Evolutionary conservation across 495 filamentous ascomycete species (phyloP).

Genomic region (Extremus antarcticus): DNA sequence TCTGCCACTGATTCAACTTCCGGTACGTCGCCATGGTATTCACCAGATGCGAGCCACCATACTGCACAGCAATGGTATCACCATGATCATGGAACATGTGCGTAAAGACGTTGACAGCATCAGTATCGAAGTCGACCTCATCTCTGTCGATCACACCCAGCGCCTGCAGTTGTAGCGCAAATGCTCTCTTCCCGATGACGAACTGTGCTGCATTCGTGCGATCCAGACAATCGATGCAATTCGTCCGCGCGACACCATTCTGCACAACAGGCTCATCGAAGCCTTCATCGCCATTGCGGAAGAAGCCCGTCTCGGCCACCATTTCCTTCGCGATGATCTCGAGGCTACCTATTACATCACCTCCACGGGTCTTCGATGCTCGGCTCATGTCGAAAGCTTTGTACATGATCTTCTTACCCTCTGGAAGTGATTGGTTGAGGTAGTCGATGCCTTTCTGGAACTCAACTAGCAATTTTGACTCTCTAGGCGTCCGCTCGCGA

Average conservation of each 20-base stretch:
- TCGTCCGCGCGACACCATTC: constrained; percentile 87
- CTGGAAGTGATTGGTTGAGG: constrained; percentile 86
- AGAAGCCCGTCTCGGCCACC: constrained; percentile 76
- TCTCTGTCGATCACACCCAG: constrained; percentile 75
- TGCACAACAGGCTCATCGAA: constrained; percentile 60
- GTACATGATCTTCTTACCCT: constrained; percentile 75
- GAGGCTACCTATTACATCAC: constrained; percentile 87
- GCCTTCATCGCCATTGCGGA: constrained; percentile 71
- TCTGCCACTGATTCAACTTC: constrained; percentile 98
- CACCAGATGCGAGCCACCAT: constrained; percentile 92
- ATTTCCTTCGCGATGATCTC: constrained; percentile 83
- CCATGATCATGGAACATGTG: constrained; percentile 97
- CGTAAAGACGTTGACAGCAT: constrained; percentile 89
- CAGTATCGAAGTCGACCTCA: constrained; percentile 81
- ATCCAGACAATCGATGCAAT: constrained; percentile 96
- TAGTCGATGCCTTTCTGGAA: constrained; percentile 83
- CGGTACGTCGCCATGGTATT: constrained; percentile 99
- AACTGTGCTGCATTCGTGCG: constrained; percentile 96
- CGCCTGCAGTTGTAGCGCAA: constrained; percentile 87
- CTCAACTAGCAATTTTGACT: constrained; percentile 81
- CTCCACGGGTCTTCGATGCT: constrained; percentile 84
- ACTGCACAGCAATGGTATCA: constrained; percentile 94
- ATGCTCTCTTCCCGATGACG: constrained; percentile 90
- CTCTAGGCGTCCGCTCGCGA: constrained; percentile 77
- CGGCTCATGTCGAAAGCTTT: constrained; percentile 97